Conservation (phyloP, 2,329 filamentous ascomycete genomes). For the Cercospora berteroae region DNA sequence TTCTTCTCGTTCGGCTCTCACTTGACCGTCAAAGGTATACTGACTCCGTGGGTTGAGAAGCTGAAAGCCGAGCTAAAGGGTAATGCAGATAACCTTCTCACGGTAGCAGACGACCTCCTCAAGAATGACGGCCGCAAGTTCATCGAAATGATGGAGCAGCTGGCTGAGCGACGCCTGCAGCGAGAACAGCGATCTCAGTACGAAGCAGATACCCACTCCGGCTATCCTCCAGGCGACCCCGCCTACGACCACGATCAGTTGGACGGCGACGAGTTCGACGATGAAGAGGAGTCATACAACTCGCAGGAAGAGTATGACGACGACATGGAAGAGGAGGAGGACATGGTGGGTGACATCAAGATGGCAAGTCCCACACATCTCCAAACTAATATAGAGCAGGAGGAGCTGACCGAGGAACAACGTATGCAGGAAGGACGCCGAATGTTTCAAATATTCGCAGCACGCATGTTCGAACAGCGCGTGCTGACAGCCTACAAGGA, state of each 20-base stretch:
- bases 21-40: conserved; percentile 81
- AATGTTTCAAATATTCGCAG: conserved; percentile 99
- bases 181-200: conserved; percentile 86
- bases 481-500: conserved; percentile 97
- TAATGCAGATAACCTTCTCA: conserved; percentile 85
- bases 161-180: conserved; percentile 95
- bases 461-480: conserved; percentile 97
- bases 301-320: conserved; percentile 64
- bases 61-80: conserved; percentile 39
- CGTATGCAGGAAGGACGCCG: conserved; percentile 97
- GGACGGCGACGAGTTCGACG: conserved; percentile 74
- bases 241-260: conserved; percentile 61
- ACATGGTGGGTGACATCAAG: conserved; percentile 51
- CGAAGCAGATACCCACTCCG: conserved; percentile 58
- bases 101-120: conserved; percentile 94
- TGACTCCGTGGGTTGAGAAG: conserved; percentile 39
- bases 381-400: conserved; percentile 57
- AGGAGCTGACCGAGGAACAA: conserved; percentile 95
- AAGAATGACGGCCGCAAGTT: conserved; percentile 99
- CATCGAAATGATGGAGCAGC: conserved; percentile 99
- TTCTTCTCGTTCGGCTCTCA: conserved; percentile 98
- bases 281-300: conserved; percentile 68
- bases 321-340: conserved; percentile 58
- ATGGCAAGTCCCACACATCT: conserved; percentile 30
- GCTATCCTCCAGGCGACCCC: conserved; percentile 48